Conservation (phyloP, 2,329 filamentous ascomycete genomes). For the Didymella keratinophila region DNA sequence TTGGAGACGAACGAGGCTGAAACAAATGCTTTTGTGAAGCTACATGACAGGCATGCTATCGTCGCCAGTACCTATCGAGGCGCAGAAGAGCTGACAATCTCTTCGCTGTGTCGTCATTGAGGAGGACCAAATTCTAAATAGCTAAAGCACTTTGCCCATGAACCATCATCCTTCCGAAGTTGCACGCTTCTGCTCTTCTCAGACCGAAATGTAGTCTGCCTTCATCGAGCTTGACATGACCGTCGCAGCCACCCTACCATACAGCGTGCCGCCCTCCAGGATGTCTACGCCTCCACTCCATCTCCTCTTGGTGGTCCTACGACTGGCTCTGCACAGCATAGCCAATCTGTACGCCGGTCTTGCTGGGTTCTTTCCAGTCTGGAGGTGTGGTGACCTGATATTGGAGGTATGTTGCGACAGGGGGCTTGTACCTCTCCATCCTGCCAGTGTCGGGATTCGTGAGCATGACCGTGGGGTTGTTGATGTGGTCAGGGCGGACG, state of each 20-base stretch:
- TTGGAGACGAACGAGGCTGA: not conserved
- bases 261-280: not conserved
- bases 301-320: not conserved
- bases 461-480: constrained; percentile 33
- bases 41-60: not conserved
- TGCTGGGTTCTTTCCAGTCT: constrained; percentile 40
- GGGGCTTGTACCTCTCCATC: constrained; percentile 37
- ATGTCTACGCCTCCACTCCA: not conserved
- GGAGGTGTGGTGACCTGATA: constrained; percentile 43
- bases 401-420: constrained; percentile 40
- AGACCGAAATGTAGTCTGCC: not conserved
- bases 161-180: not conserved
- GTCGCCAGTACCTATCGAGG: not conserved
- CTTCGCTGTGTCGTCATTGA: not conserved
- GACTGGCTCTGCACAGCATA: not conserved
- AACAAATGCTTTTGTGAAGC: not conserved
- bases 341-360: constrained; percentile 5
- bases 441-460: constrained; percentile 31
- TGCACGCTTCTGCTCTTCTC: not conserved
- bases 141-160: not conserved
- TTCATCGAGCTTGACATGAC: not conserved
- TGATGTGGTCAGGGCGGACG: constrained; percentile 41
- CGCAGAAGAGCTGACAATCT: not conserved
- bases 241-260: not conserved
- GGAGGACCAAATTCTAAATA: not conserved